A percentile compares a stretch with the other conserved stretches of the same genome.
phyloP scores from a whole-genome alignment of 306 rosid species.

The Corylus americana region DNA sequence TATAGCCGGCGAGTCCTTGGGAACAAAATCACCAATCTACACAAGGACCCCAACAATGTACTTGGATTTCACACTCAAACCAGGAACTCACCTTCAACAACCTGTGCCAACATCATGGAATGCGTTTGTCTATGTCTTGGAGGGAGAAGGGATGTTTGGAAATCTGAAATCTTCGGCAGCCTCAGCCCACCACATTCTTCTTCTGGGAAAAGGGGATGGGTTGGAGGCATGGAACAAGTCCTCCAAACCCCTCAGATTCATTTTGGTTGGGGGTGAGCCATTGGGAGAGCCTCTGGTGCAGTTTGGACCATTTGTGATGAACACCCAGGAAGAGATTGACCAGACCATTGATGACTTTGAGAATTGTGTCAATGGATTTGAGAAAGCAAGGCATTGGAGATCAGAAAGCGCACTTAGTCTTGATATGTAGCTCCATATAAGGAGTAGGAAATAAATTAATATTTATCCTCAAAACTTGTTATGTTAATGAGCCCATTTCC shows the following conservation, averaged over 20 bases:
- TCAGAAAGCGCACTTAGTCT: constrained; percentile 52
- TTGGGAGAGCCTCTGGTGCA: constrained; percentile 76
- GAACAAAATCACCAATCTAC: constrained; percentile 75
- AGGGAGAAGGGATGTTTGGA: constrained; percentile 90
- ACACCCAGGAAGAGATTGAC: constrained; percentile 81
- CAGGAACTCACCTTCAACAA: constrained; percentile 71
- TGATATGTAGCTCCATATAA: constrained; percentile 29
- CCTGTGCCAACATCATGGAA: constrained; percentile 80
- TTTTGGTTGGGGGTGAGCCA: constrained; percentile 87
- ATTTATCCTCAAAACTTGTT: no score
- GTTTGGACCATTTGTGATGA: constrained; percentile 98
- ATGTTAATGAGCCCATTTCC: neutral
- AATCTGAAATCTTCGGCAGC: constrained; percentile 41
- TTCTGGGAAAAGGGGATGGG: constrained; percentile 78
- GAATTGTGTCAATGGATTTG: constrained; percentile 80
- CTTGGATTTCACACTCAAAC: constrained; percentile 80
- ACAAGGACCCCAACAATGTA: constrained; percentile 95
- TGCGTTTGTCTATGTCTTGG: constrained; percentile 80
- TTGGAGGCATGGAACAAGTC: constrained; percentile 86
- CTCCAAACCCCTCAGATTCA: constrained; percentile 62
- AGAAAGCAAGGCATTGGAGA: constrained; percentile 90
- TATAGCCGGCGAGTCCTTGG: constrained; percentile 92
- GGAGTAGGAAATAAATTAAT: no score
- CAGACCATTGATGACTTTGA: constrained; percentile 90
- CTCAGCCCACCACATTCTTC: constrained; percentile 71